Base-by-base conservation (phyloP, 106 monocot species). In the Platanthera guangdongensis region DNA sequence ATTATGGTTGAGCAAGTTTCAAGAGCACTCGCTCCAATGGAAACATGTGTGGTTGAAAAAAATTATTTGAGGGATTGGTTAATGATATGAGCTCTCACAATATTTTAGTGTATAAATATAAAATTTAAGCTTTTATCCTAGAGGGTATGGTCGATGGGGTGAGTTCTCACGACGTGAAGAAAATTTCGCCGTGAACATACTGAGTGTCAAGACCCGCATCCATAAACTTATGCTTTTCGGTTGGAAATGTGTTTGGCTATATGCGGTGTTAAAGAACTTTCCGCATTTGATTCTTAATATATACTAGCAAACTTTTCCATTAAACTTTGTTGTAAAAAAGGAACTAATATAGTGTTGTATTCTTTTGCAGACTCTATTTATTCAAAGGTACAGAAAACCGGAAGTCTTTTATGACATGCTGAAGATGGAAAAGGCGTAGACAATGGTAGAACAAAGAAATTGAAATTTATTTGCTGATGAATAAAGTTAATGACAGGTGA, bases 341-440 rank as follows among this genome's bases (percentile, higher is more conserved):
- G 21, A 19, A 21, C 18, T 60, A 60, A 21, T 60, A 60, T 19
- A 19, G 59, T 60, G 7, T 55, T 16, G 21, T 65, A 65, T 5
- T 70, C 48, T 47, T 46, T 75, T 9, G 48, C 87, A 92, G 92
- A 83, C 68, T 55, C 57, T 88, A 53, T 81, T 78, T 83, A 87
- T 79, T 71, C 82, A 79, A 82, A 87, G 68, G 75, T 88, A 80
- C 83, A 78, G 70, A 67, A 92, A 86, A 77, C 95, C 95, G 10
- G 57, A 78, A 72, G 86, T 95, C 53, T 90, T 84, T 74, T 92
- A 84, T 76, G 86, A 95, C 83, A 80, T 95, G 55, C 95, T 95
- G 32, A 81, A 83, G 76, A 89, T 76, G 67, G 79, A 79, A 75
- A 76, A 85, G 65, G 11, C 4, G 9, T 64, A 25, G 3, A 8